These are phyloP conservation scores for Fulvia fulva DNA, from an alignment of 2,329 filamentous ascomycete genomes.

Conservation along the genomic window DNA sequence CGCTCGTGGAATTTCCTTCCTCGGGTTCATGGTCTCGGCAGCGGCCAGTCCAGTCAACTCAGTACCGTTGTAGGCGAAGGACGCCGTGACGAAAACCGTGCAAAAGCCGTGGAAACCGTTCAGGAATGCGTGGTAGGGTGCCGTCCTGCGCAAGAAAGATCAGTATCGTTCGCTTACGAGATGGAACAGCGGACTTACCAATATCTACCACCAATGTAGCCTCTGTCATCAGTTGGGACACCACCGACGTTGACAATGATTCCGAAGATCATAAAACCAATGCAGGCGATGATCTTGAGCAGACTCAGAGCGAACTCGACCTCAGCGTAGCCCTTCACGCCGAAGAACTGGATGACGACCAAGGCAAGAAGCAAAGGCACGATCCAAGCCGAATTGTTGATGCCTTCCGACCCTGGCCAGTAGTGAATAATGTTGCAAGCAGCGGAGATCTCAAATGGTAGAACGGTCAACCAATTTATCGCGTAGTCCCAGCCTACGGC, in stretches of 20 bases:
- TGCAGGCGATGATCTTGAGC: slow-evolving; percentile 42
- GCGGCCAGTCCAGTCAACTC: slow-evolving; percentile 52
- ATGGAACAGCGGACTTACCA: slow-evolving; percentile 11
- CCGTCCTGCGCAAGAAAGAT: not conserved
- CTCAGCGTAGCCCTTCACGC: slow-evolving; percentile 35
- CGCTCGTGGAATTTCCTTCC: slow-evolving; percentile 37
- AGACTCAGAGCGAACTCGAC: slow-evolving; percentile 30
- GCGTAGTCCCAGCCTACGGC: slow-evolving; percentile 33
- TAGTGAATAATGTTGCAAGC: slow-evolving; percentile 31
- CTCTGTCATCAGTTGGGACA: slow-evolving; percentile 33
- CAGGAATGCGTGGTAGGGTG: slow-evolving; percentile 13
- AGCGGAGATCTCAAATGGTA: slow-evolving; percentile 33
- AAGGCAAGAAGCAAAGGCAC: slow-evolving; percentile 31
- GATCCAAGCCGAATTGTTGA: slow-evolving; percentile 33
- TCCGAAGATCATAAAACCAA: slow-evolving; percentile 62
- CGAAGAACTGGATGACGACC: slow-evolving; percentile 31
- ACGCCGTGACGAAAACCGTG: slow-evolving; percentile 35
- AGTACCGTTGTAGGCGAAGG: slow-evolving; percentile 51
- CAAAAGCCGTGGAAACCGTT: slow-evolving; percentile 31
- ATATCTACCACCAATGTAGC: slow-evolving; percentile 28
- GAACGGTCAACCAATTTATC: slow-evolving; percentile 30
- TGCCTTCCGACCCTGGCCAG: slow-evolving; percentile 26
- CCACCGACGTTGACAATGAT: slow-evolving; percentile 46
- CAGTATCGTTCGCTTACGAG: not conserved
- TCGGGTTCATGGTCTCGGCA: slow-evolving; percentile 49